Percentiles rank a stretch among this genome's conserved stretches.
phyloP scores from a whole-genome alignment of 2,329 filamentous ascomycete species.

The Trichophyton mentagrophytes region DNA sequence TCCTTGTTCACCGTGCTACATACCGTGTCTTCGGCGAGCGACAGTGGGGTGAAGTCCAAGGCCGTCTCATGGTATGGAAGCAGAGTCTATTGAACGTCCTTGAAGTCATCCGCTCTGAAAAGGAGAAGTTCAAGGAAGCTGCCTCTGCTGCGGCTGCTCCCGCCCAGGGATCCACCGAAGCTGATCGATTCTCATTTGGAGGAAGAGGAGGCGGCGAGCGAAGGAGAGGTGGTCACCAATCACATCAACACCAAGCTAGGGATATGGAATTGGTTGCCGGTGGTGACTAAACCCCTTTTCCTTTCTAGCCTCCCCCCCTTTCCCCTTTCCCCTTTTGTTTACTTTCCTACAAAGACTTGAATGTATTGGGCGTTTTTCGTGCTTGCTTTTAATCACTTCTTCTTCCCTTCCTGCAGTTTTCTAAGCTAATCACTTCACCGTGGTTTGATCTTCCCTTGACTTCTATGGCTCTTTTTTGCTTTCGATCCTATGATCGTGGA shows the following conservation, averaged over 20 bases:
- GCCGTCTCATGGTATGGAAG: constrained; percentile 82
- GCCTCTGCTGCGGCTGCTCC: constrained; percentile 49
- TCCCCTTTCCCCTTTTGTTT: background rate
- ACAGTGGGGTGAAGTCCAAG: constrained; percentile 93
- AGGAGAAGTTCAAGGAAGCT: constrained; percentile 62
- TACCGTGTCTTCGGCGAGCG: constrained; percentile 96
- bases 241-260: constrained; percentile 19
- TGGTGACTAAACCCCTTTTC: constrained; percentile 16
- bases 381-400: constrained; percentile 1
- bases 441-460: background rate
- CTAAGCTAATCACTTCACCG: background rate
- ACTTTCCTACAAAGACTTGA: background rate
- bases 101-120: constrained; percentile 63
- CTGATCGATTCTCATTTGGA: constrained; percentile 16
- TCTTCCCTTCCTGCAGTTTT: background rate
- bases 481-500: background rate
- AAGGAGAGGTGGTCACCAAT: constrained; percentile 23
- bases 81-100: constrained; percentile 67
- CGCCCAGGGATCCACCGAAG: constrained; percentile 19
- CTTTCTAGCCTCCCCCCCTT: background rate
- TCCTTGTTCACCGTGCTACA: constrained; percentile 89
- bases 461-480: background rate
- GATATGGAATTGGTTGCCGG: constrained; percentile 27
- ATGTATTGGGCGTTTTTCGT: constrained; percentile 8
- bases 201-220: constrained; percentile 21